phyloP scores from a whole-genome alignment of 2,329 filamentous ascomycete genomes.

The Ophiostoma angusticollis region DNA sequence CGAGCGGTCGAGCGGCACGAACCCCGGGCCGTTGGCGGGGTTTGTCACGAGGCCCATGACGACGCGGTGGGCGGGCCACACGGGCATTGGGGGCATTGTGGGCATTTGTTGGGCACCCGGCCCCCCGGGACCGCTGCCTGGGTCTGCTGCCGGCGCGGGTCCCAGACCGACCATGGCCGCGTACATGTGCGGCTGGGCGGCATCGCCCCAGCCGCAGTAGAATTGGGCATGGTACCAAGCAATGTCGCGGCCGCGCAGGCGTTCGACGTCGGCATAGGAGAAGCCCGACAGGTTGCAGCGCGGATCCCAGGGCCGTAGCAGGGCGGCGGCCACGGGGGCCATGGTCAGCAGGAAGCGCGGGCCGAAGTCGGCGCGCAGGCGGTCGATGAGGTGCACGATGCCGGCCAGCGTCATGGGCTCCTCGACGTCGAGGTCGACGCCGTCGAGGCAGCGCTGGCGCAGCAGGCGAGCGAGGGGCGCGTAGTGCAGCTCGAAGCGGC shows the following conservation, averaged over 20 bases:
- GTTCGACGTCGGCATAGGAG: conserved; percentile 58
- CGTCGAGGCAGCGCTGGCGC: conserved; percentile 43
- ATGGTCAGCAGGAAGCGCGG: conserved; percentile 58
- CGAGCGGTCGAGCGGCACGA: conserved; percentile 46
- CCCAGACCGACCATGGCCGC: conserved; percentile 37
- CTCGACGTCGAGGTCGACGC: conserved; percentile 63
- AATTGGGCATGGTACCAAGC: conserved; percentile 77
- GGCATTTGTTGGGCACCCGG: conserved; percentile 56
- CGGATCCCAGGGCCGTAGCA: conserved; percentile 42
- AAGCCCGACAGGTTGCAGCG: conserved; percentile 61
- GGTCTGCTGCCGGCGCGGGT: too few relatives aligned
- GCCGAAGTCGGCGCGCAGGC: conserved; percentile 53
- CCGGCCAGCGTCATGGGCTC: conserved; percentile 55
- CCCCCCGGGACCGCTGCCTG: conserved; percentile 30
- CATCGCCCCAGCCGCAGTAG: conserved; percentile 71
- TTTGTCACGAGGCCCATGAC: conserved; percentile 67
- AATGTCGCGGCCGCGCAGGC: conserved; percentile 47
- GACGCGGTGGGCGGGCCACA: conserved; percentile 55
- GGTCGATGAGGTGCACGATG: conserved; percentile 49
- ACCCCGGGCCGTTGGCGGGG: conserved; percentile 55
- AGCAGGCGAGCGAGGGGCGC: conserved; percentile 49
- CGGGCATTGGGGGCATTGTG: conserved; percentile 50
- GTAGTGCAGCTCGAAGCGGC: conserved; percentile 59
- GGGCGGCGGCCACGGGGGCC: conserved; percentile 63
- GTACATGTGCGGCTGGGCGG: conserved; percentile 36